Percentiles rank a stretch among this genome's conserved stretches.
Conservation (phyloP, 2,329 filamentous ascomycete genomes). For the Scedosporium aurantiacum region DNA sequence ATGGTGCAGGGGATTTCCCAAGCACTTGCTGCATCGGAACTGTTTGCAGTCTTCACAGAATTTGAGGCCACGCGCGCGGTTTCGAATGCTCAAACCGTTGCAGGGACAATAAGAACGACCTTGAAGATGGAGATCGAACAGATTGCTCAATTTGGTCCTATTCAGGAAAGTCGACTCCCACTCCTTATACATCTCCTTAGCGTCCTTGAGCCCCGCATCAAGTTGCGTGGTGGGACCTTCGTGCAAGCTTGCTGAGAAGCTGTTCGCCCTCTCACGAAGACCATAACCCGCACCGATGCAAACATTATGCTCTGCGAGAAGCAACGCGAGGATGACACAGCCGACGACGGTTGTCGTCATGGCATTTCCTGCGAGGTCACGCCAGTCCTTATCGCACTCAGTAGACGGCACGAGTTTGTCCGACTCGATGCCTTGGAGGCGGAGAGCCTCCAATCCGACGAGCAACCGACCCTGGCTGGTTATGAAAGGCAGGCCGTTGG, state of each 20-base stretch:
- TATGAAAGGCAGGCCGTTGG: constrained; percentile 48
- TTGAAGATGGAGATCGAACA: constrained; percentile 7
- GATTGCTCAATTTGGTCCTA: neutral
- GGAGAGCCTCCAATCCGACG: constrained; percentile 50
- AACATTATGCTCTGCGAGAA: constrained; percentile 27
- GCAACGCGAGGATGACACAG: constrained; percentile 44
- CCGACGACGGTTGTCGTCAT: constrained; percentile 68
- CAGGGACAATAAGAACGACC: constrained; percentile 24
- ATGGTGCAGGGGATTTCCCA: constrained; percentile 26
- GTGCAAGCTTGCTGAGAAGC: constrained; percentile 1
- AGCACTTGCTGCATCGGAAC: constrained; percentile 26
- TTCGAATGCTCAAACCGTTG: constrained; percentile 20
- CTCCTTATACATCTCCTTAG: neutral
- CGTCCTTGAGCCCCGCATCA: neutral
- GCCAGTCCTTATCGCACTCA: constrained; percentile 50
- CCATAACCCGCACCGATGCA: neutral
- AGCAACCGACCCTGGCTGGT: constrained; percentile 50
- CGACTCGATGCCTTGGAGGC: constrained; percentile 58
- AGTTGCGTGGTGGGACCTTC: neutral
- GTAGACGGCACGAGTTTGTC: constrained; percentile 51
- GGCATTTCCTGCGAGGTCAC: constrained; percentile 67
- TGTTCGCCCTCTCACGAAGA: neutral
- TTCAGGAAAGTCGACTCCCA: neutral
- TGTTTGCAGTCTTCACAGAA: constrained; percentile 22
- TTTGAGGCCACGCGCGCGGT: constrained; percentile 13